These are phyloP conservation scores for Pseudozyma tsukubaensis DNA, from an alignment of 1,284 basidiomycete genomes.

Conservation along the genomic window DNA sequence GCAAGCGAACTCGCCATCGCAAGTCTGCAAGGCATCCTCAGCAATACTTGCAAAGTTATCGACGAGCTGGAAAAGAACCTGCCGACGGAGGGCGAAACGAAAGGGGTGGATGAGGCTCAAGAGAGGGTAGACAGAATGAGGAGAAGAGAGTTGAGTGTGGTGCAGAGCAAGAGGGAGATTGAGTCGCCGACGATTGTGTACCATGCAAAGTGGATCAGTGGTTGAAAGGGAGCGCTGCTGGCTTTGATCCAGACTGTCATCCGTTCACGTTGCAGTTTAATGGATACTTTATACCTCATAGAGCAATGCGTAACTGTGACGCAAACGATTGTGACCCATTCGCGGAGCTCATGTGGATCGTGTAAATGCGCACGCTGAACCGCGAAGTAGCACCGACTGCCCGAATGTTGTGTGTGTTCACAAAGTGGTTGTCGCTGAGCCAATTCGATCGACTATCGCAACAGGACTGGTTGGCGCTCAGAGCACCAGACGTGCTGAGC, in stretches of 20 bases:
- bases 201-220: conserved; percentile 49
- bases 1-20: conserved; percentile 75
- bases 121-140: conserved; percentile 59
- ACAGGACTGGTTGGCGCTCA: no score
- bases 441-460: no score
- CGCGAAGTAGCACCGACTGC: neutral
- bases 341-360: neutral
- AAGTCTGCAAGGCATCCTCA: conserved; percentile 85
- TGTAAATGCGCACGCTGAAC: neutral
- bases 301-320: neutral
- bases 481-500: no score
- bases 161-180: conserved; percentile 62
- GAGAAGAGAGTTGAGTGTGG: conserved; percentile 60
- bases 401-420: no score
- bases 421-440: no score
- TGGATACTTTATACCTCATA: neutral
- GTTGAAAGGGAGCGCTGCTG: neutral
- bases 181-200: conserved; percentile 57
- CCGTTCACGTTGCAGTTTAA: neutral
- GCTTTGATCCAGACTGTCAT: neutral
- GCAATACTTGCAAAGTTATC: conserved; percentile 45
- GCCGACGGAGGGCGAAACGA: neutral
- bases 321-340: neutral
- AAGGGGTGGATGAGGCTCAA: conserved; percentile 39
- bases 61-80: conserved; percentile 22